A percentile compares a stretch with the other conserved stretches of the same genome.
phyloP scores from a whole-genome alignment of 768 basidiomycete species.

The Leccinum disarticulatum region DNA sequence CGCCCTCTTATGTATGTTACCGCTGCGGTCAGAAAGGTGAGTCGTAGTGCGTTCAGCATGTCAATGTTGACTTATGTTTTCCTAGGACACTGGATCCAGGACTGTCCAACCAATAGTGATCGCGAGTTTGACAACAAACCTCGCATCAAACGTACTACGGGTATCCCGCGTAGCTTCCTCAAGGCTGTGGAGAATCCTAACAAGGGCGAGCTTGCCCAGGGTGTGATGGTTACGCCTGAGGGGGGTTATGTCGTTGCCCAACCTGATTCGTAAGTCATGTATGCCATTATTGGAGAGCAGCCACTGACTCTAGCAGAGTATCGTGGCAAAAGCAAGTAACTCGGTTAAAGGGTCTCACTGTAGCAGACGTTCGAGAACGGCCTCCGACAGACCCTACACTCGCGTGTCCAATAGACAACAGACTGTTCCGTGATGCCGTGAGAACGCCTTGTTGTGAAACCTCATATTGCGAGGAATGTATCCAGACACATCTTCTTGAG shows the following conservation, averaged over 20 bases:
- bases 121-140: slow-evolving; percentile 93
- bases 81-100: slow-evolving; percentile 98
- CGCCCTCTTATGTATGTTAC: slow-evolving; percentile 96
- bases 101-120: slow-evolving; percentile 97
- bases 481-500: slow-evolving; percentile 91
- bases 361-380: slow-evolving; percentile 86
- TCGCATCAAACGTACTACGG: slow-evolving; percentile 95
- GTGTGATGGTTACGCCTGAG: slow-evolving; percentile 98
- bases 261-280: slow-evolving; percentile 80
- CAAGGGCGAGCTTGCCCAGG: slow-evolving; percentile 67
- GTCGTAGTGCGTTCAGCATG: slow-evolving; percentile 12
- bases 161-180: slow-evolving; percentile 96
- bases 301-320: slow-evolving; percentile 48
- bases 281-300: neutral
- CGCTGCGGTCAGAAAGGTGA: slow-evolving; percentile 97
- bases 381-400: slow-evolving; percentile 76
- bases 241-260: slow-evolving; percentile 97
- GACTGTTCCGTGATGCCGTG: slow-evolving; percentile 91
- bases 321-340: slow-evolving; percentile 94
- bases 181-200: slow-evolving; percentile 92
- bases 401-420: slow-evolving; percentile 88
- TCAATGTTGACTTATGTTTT: slow-evolving; percentile 6
- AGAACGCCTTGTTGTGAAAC: slow-evolving; percentile 94
- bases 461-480: slow-evolving; percentile 94
- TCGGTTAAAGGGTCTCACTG: slow-evolving; percentile 77